Base-by-base conservation (phyloP, 140 eudicot genomes). In the Erigeron philadelphicus region DNA sequence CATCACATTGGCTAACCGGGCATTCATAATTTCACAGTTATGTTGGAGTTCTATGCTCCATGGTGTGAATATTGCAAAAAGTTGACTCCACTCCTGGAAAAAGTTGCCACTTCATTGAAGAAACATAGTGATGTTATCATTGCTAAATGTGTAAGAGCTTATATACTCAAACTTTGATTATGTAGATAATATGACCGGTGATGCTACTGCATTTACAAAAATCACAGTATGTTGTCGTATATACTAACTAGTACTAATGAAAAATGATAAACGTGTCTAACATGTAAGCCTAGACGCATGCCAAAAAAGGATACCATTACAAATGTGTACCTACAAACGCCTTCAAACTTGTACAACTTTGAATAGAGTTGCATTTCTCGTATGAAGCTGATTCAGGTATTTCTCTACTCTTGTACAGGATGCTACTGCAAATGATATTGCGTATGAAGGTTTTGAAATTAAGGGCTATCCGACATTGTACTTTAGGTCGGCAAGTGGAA, bases 51-150 rank as follows among this genome's bases (percentile, higher is more conserved):
- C 64, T 88, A 92, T 66, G 96, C 98, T 7, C 96, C 96, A 3
- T 88, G 92, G 96, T 92, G 98, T 60, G 95, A 90, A 66, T 96
- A 92, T 82, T 92, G 98, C 85, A 87, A 92, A 61, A 86, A 83
- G 79, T 80, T 92, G 84, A 84, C 87, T 12, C 96, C 98, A 15
- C 80, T 88, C 44, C 80, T 92, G 75, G 88, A 88, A 69, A 95
- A 88, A 81, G 88, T 92, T 74, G 98, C 96, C 41, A 72, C 72
- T 63, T 81, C 95, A 68, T 83, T 83, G 44, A 77, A 77, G 53
- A 86, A 67, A 75, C 88, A 86, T 75, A 48, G 72, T 8, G 87
- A 86, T 52, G 83, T 92, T 66, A 67, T 84, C 66, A 88, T 92
- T 72, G 95, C 95, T 19, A 88, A 88, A 84, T 71, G 89, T 44